Evolutionary conservation across 331 rosid genomes (phyloP), one percentile per base, ranked within the genome.

Genomic region (Malus hybrid): DNA sequence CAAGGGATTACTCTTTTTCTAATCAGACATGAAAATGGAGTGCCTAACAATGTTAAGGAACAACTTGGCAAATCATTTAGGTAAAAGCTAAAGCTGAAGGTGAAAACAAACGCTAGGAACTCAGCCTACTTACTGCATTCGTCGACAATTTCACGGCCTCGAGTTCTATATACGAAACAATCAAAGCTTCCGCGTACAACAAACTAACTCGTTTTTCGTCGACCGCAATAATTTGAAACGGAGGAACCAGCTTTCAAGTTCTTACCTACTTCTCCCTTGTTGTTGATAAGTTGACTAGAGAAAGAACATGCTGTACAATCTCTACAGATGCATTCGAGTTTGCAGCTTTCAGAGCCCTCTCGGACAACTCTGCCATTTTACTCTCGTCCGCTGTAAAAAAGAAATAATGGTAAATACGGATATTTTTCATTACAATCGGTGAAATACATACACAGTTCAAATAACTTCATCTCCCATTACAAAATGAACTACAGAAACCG

Each of bases 281-380:
- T 52, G 70, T 80, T 57, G 86, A 80, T 34, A 42, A 60, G 71
- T 80, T 76, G 63, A 87, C 81, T 10, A 91, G 80, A 44, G 87
- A 85, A 36, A 88, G 78, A 80, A 91, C 79, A 68, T 82, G 95
- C n/a, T 85, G 84, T 20, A 80, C 90, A 77, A 91, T 91, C 79
- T 83, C 88, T 8, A 80, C 80, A 13, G 91, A 79, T 80, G 95
- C 95, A 74, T 87, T 79, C 42, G 80, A 86, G 34, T 85, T 86
- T 73, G 93, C 90, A 72, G 87, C 82, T 79, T 85, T 87, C 46
- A 89, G 79, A 63, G 95, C 91, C 89, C 93, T 91, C 81, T 86
- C 93, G 27, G 91, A 85, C 94, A 89, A 85, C 44, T 86, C 95
- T 65, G 85, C 84, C 93, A 87, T 86, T 82, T 82, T 89, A 67